Evolutionary conservation across 2,329 filamentous ascomycete genomes (phyloP).

Genomic region (Aspergillus nomiae): DNA sequence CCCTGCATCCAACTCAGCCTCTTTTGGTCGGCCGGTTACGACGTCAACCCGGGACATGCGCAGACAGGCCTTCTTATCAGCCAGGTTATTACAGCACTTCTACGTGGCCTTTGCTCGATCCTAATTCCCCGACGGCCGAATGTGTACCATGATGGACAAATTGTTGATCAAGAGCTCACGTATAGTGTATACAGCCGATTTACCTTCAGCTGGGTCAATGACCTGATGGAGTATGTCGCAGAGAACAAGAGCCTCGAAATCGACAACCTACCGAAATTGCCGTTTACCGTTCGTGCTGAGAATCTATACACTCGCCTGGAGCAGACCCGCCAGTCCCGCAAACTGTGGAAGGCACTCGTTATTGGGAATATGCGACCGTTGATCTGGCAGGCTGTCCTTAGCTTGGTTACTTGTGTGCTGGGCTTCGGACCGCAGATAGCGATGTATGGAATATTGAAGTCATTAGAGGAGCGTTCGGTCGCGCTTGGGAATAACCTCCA

Average conservation of each 20-base stretch:
- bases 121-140: conserved; percentile 68
- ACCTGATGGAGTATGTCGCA: conserved; percentile 57
- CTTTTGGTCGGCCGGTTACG: conserved; percentile 31
- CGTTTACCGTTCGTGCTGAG: conserved; percentile 57
- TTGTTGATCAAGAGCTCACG: conserved; percentile 66
- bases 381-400: conserved; percentile 61
- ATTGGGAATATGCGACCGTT: conserved; percentile 60
- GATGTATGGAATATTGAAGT: conserved; percentile 65
- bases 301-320: conserved; percentile 54
- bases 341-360: conserved; percentile 64
- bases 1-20: conserved; percentile 30
- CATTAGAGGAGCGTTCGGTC: conserved; percentile 59
- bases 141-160: conserved; percentile 60
- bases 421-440: conserved; percentile 71
- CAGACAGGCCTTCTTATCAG: conserved; percentile 52
- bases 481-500: conserved; percentile 51
- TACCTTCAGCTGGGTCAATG: conserved; percentile 66
- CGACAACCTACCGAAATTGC: conserved; percentile 63
- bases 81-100: conserved; percentile 47
- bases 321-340: conserved; percentile 31
- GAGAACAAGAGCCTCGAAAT: conserved; percentile 64
- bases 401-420: conserved; percentile 57
- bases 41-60: conserved; percentile 1
- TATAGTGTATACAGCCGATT: conserved; percentile 62
- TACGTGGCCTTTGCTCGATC: conserved; percentile 43